Base-by-base conservation (phyloP, 768 basidiomycete species). In the Termitomyces sp. region DNA sequence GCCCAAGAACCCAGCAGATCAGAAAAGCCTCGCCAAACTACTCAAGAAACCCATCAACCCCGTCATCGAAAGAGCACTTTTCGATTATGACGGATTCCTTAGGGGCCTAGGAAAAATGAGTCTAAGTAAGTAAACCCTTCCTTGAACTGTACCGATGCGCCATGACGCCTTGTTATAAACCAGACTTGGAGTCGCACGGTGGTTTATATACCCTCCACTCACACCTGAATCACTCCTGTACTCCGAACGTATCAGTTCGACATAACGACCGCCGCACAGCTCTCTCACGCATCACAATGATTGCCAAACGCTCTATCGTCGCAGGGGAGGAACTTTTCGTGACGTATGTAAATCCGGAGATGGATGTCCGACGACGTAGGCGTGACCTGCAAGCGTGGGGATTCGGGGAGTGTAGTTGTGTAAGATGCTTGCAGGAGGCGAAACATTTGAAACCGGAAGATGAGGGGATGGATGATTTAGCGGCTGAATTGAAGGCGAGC, bases 121-220 rank as follows among this genome's bases (percentile, higher is more conserved):
- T 59, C 79, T 94, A 26, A 94, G 91, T 90, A 57, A 61, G 87
- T 79, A 22, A 1, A 46, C 20, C n/a, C 16, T 22, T 22, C n/a
- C 5, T 28, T 36, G 6, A 60, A 32, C 54, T 47, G 52, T 45
- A 55, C 40, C 22, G 38, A 55, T 57, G n/a, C 54, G 38, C 47
- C 49, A 44, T 52, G 54, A 36, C 22, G 7, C 20, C 13, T 55
- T 58, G 16, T 44, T 40, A 20, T 38, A 18, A 24, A 7, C 18
- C 18, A 88, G 88, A 94, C 66, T 75, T 94, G 52, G 93, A 94
- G 72, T 83, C 87, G 2, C 90, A 94, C 55, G 92, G 92, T 2
- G 93, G 92, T 2, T 74, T 96, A 10, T 96, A 94, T 71, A 81
- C 79, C 22, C 79, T 94, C 5, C 92, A 95, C 68, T 88, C 92